Percentiles rank a stretch among this genome's conserved stretches.
Conservation (phyloP, 345 rosid genomes). For the Turnera subulata region DNA sequence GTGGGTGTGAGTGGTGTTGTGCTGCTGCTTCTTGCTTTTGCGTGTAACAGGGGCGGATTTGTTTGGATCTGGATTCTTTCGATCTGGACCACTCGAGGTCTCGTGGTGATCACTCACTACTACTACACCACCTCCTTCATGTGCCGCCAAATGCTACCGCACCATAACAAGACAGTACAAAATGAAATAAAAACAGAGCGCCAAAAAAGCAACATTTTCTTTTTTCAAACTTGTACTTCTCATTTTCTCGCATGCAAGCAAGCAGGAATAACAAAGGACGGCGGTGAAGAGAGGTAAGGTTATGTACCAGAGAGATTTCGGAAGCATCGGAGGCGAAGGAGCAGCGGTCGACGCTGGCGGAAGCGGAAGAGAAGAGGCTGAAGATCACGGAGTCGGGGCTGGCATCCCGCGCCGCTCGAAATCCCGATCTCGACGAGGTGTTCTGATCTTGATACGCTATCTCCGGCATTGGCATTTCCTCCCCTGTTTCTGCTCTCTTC, state of each 20-base stretch:
- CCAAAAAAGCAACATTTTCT: neutral
- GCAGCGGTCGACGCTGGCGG: slow-evolving; percentile 89
- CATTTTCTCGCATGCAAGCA: too few species aligned
- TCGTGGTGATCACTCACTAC: slow-evolving; percentile 43
- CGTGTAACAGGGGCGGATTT: slow-evolving; percentile 35
- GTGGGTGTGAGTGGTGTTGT: slow-evolving; percentile 20
- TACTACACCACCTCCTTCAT: too few species aligned
- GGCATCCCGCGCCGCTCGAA: slow-evolving; percentile 50
- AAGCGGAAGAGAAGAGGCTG: slow-evolving; percentile 84
- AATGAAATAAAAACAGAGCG: neutral
- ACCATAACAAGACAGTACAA: neutral
- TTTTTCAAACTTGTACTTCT: too few species aligned
- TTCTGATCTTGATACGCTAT: slow-evolving; percentile 30
- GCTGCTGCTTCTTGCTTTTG: slow-evolving; percentile 42
- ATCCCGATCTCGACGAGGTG: slow-evolving; percentile 27
- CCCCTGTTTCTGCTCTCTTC: neutral
- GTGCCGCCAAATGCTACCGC: slow-evolving; percentile 61
- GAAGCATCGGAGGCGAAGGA: slow-evolving; percentile 76
- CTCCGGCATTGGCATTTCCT: slow-evolving; percentile 35
- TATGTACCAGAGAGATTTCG: slow-evolving; percentile 56
- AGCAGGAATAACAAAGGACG: slow-evolving; percentile 13
- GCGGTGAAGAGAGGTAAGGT: neutral
- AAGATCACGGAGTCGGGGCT: slow-evolving; percentile 86
- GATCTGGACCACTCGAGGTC: slow-evolving; percentile 57
- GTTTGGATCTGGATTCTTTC: slow-evolving; percentile 62